Percentiles rank a stretch among this genome's conserved stretches.
Evolutionary conservation across 2,329 filamentous ascomycete genomes (phyloP).

Genomic region (Claviceps digitariae): DNA sequence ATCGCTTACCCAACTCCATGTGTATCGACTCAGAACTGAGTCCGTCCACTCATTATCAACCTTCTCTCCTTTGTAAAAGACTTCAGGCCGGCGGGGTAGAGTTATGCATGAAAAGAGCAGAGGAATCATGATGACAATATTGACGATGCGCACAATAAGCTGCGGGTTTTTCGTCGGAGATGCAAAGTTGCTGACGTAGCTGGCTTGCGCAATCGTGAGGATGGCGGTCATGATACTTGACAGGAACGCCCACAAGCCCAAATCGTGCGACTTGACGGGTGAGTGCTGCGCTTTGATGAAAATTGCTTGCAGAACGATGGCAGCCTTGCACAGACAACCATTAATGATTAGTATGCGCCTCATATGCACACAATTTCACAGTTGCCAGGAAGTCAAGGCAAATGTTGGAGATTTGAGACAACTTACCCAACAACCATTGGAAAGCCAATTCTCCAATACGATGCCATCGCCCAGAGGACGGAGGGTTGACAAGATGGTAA

Average conservation of each 20-base stretch:
- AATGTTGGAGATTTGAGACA: not conserved
- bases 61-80: slow-evolving; percentile 42
- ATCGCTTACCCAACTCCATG: slow-evolving; percentile 48
- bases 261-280: slow-evolving; percentile 37
- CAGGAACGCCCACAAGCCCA: slow-evolving; percentile 38
- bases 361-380: not conserved
- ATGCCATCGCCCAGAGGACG: slow-evolving; percentile 21
- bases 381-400: not conserved
- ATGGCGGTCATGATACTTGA: slow-evolving; percentile 32
- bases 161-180: slow-evolving; percentile 23
- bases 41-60: slow-evolving; percentile 52
- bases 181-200: slow-evolving; percentile 18
- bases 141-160: slow-evolving; percentile 31
- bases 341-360: not conserved
- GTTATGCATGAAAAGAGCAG: slow-evolving; percentile 35
- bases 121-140: slow-evolving; percentile 30
- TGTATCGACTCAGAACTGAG: slow-evolving; percentile 47
- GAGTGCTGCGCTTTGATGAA: slow-evolving; percentile 34
- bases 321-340: slow-evolving; percentile 21
- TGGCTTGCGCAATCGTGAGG: slow-evolving; percentile 31
- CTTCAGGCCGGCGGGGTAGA: slow-evolving; percentile 53
- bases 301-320: slow-evolving; percentile 38
- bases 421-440: slow-evolving; percentile 49
- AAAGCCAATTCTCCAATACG: slow-evolving; percentile 45
- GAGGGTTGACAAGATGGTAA: slow-evolving; percentile 39